Conservation (phyloP, 805 yeast genomes). For the Yamadazyma olivae region DNA sequence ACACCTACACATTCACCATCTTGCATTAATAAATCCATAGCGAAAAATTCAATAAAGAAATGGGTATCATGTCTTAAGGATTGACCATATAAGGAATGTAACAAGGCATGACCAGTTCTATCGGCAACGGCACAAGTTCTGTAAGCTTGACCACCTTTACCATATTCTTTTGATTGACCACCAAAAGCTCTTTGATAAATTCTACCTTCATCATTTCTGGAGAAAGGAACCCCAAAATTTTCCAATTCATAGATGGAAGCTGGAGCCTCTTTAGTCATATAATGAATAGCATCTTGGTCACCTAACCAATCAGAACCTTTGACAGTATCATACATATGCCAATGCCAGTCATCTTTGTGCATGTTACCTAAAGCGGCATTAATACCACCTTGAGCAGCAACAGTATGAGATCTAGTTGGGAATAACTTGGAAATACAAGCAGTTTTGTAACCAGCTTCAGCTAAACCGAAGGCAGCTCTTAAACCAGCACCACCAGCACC, state of each 20-base stretch:
- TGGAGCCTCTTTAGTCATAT: slow-evolving; percentile 98
- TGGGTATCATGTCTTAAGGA: slow-evolving; percentile 95
- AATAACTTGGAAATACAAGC: slow-evolving; percentile 96
- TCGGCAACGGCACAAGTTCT: slow-evolving; percentile 99
- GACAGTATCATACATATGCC: slow-evolving; percentile 99
- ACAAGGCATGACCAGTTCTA: slow-evolving; percentile 96
- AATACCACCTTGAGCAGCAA: slow-evolving; percentile 99
- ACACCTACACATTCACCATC: slow-evolving; percentile 96
- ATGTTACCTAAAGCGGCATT: slow-evolving; percentile 98
- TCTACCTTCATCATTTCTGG: slow-evolving; percentile 94
- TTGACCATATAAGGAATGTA: slow-evolving; percentile 95
- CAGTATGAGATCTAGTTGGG: slow-evolving; percentile 98
- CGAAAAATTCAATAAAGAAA: slow-evolving; percentile 96
- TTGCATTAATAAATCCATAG: slow-evolving; percentile 89
- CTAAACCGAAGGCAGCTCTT: slow-evolving; percentile 97
- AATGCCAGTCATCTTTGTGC: slow-evolving; percentile 98
- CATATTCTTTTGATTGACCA: slow-evolving; percentile 92
- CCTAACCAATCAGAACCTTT: slow-evolving; percentile 99
- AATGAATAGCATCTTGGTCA: slow-evolving; percentile 98
- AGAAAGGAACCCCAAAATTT: slow-evolving; percentile 97
- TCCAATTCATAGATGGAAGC: slow-evolving; percentile 93
- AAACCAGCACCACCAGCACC: slow-evolving; percentile 99
- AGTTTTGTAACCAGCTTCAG: slow-evolving; percentile 95
- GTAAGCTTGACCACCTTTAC: slow-evolving; percentile 99
- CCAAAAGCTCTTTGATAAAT: slow-evolving; percentile 99